Evolutionary conservation across 2,329 filamentous ascomycete species (phyloP).

Genomic region (Pseudocercospora macadamiae): DNA sequence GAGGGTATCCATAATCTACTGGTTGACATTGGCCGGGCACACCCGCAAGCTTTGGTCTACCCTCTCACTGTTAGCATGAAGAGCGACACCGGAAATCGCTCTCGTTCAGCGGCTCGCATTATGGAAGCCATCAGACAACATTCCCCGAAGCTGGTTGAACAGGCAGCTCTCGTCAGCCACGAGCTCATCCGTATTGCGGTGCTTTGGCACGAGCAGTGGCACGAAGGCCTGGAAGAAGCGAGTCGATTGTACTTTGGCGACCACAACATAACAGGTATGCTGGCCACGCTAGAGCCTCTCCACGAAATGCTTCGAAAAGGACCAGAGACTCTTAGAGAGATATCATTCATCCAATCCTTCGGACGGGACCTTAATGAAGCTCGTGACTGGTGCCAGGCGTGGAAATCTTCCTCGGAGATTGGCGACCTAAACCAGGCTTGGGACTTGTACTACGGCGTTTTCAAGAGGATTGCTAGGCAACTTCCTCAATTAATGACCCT

Average conservation of each 20-base stretch:
- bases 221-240: constrained; percentile 95
- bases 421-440: constrained; percentile 97
- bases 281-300: constrained; percentile 82
- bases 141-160: constrained; percentile 87
- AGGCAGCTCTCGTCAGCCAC: constrained; percentile 92
- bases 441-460: constrained; percentile 99
- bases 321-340: constrained; percentile 89
- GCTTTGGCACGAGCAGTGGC: constrained; percentile 98
- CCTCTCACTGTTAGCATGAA: constrained; percentile 98
- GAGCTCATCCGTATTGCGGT: constrained; percentile 97
- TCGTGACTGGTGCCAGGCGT: constrained; percentile 92
- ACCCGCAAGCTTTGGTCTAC: constrained; percentile 95
- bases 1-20: constrained; percentile 90
- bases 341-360: constrained; percentile 97
- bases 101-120: constrained; percentile 84
- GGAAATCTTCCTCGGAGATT: constrained; percentile 83
- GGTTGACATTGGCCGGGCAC: constrained; percentile 87
- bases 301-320: constrained; percentile 90
- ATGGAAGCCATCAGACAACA: constrained; percentile 99
- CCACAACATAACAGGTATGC: constrained; percentile 97
- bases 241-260: constrained; percentile 96
- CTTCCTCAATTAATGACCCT: constrained; percentile 89
- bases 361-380: constrained; percentile 93
- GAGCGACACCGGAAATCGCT: constrained; percentile 81
- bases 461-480: constrained; percentile 92